Base-by-base conservation (phyloP, 495 filamentous ascomycete species). In the Astrothelium subdiscretum region DNA sequence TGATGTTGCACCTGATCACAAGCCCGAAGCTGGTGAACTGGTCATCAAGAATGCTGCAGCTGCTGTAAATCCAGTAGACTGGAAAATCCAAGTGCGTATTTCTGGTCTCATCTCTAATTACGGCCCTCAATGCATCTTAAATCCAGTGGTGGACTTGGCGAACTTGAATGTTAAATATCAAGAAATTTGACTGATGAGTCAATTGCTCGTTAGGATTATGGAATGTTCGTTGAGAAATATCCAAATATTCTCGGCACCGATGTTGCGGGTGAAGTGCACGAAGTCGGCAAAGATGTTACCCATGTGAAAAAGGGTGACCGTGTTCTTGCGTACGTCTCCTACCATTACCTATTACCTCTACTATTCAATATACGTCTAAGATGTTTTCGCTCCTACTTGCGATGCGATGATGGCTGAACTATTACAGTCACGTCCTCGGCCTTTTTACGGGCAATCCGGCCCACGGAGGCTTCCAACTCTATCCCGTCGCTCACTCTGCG, bases 391-490 rank as follows among this genome's bases (percentile, higher is more conserved):
- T n/a, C n/a, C n/a, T n/a, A n/a, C n/a, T n/a, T n/a, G n/a, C n/a
- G n/a, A n/a, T n/a, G n/a, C n/a, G n/a, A n/a, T n/a, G n/a, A 40
- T 31, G 18, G 26, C 24, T 42, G 57, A 20, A 61, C 1, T 54
- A 24, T 51, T n/a, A n/a, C 59, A 72, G 72, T 8, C 73, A 74
- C 66, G 54, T 31, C 38, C 58, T 68, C 66, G 63, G 63, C 57
- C 72, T 75, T 31, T 15, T 62, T 31, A 68, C 63, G n/a, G 51
- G 63, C 22, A 65, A 68, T 18, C 65, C 72, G 11, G 29, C 65
- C 8, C 43, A 75, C 51, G 71, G 69, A 52, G 77, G 64, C 3
- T 85, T 83, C 69, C 80, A 82, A 62, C 64, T 70, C 18, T 85
- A 82, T 67, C 71, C 75, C 20, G 52, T 79, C 29, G 62, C 76